Conservation (phyloP, 208 protist genomes). For the Balamuthia mandrillaris region DNA sequence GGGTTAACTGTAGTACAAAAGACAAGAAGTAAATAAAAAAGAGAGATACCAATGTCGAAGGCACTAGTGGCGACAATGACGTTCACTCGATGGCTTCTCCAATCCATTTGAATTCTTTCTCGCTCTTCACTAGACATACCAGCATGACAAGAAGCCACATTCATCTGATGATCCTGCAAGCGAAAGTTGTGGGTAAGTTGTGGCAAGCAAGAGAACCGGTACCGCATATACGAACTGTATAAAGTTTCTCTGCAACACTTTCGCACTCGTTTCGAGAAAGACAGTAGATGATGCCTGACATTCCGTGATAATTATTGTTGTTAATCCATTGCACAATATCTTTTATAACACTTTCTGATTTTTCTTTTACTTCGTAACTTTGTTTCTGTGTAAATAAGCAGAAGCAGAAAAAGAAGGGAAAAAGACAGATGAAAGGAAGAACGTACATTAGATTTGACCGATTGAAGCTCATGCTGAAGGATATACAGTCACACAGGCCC, state of each 20-base stretch:
- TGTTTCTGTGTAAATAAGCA: neutral
- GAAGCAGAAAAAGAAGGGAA: neutral
- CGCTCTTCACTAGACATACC: neutral
- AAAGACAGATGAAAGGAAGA: neutral
- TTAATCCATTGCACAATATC: conserved; percentile 65
- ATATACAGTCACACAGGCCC: conserved; percentile 51
- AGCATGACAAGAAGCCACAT: neutral
- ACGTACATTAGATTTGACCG: conserved; percentile 64
- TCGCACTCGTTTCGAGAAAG: conserved; percentile 63
- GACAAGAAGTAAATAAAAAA: neutral
- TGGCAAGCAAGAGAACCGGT: neutral
- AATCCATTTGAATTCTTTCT: neutral
- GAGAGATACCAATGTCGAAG: conserved; percentile 2
- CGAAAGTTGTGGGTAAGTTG: neutral
- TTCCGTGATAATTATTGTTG: neutral
- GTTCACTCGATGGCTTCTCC: neutral
- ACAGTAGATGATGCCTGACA: conserved; percentile 84
- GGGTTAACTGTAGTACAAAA: neutral
- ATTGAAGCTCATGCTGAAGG: conserved; percentile 71
- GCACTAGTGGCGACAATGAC: conserved; percentile 36
- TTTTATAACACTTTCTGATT: conserved; percentile 47
- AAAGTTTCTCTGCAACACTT: conserved; percentile 26
- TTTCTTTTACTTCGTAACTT: conserved; percentile 47
- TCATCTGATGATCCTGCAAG: neutral
- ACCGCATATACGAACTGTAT: neutral